These are phyloP conservation scores for Ganoderma resinaceum DNA, from an alignment of 1,284 basidiomycete genomes.

Conservation along the genomic window DNA sequence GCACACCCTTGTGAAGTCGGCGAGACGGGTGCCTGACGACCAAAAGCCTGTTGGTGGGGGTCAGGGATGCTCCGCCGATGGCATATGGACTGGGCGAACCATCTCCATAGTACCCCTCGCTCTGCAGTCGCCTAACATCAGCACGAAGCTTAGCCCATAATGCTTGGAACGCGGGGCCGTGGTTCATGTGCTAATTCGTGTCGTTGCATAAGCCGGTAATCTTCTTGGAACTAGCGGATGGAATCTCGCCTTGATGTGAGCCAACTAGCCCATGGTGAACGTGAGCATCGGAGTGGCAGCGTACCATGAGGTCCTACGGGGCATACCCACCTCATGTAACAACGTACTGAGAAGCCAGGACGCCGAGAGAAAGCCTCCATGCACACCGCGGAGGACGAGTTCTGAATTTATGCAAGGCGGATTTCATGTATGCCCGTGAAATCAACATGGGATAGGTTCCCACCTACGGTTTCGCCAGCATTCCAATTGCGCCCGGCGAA, in stretches of 20 bases:
- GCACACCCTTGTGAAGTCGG: conserved; percentile 62
- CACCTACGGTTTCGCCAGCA: conserved; percentile 77
- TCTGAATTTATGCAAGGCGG: conserved; percentile 51
- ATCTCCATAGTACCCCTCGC: conserved; percentile 80
- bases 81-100: conserved; percentile 48
- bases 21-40: conserved; percentile 76
- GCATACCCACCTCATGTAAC: conserved; percentile 75
- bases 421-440: neutral
- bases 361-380: conserved; percentile 65
- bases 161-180: conserved; percentile 74
- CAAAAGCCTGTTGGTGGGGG: conserved; percentile 65
- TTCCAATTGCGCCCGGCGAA: conserved; percentile 87
- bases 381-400: conserved; percentile 68
- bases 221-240: neutral
- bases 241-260: conserved; percentile 72
- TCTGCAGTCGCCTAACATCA: conserved; percentile 74
- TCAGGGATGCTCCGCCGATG: neutral
- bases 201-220: neutral
- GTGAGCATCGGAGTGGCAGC: conserved; percentile 2
- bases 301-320: neutral
- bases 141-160: conserved; percentile 68
- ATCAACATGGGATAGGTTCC: conserved; percentile 28
- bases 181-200: conserved; percentile 72
- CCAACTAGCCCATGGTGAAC: conserved; percentile 56
- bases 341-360: conserved; percentile 78